A percentile compares a stretch with the other conserved stretches of the same genome.
phyloP scores from a whole-genome alignment of 805 yeast species.

The Candida maltosa region DNA sequence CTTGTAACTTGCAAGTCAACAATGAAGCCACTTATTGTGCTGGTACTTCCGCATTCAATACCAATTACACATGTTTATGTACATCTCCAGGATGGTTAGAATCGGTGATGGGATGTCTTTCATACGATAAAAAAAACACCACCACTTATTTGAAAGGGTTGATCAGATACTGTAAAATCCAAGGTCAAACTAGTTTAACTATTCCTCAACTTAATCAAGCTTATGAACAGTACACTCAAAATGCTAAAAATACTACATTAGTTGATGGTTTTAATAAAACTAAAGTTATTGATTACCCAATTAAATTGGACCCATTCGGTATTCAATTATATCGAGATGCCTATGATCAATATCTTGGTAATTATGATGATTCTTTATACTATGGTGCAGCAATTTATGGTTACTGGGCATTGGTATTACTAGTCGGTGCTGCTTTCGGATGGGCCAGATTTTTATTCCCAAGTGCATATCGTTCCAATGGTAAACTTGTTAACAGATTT shows the following conservation, averaged over 20 bases:
- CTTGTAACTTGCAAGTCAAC: not conserved
- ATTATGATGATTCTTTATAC: conserved; percentile 39
- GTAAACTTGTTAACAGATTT: conserved; percentile 18
- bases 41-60: not conserved
- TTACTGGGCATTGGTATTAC: conserved; percentile 45
- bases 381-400: conserved; percentile 39
- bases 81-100: not conserved
- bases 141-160: not conserved
- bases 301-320: conserved; percentile 14
- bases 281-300: conserved; percentile 13
- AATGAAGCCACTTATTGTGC: conserved; percentile 3
- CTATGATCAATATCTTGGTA: conserved; percentile 16
- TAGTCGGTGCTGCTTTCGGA: conserved; percentile 38
- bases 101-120: conserved; percentile 1
- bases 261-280: not conserved
- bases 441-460: conserved; percentile 43
- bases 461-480: conserved; percentile 24
- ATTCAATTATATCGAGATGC: conserved; percentile 10
- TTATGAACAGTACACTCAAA: not conserved
- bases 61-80: conserved; percentile 2
- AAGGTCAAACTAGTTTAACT: not conserved
- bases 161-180: not conserved
- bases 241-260: not conserved
- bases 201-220: not conserved
- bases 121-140: not conserved